These are phyloP conservation scores for Apostasia shenzhenica DNA, from an alignment of 106 monocot genomes.

Conservation along the genomic window DNA sequence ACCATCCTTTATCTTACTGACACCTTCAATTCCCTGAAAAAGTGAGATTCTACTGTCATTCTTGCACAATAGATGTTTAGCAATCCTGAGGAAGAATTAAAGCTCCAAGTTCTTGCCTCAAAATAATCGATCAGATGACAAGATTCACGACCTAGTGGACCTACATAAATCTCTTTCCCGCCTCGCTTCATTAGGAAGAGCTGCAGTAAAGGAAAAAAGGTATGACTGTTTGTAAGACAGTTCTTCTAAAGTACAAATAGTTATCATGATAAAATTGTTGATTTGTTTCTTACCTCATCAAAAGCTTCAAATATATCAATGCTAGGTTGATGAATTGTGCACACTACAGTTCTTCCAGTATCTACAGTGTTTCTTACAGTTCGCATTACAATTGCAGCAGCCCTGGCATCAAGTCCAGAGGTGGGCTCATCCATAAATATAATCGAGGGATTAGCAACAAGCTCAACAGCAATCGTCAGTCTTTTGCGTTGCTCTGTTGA, in stretches of 20 bases:
- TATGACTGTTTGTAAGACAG: background rate
- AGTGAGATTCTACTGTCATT: background rate
- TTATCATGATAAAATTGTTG: background rate
- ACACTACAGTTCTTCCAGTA: too few relatives aligned
- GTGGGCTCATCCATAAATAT: too few relatives aligned
- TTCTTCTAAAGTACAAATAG: background rate
- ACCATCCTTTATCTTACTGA: conserved; percentile 17
- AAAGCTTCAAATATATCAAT: conserved; percentile 29
- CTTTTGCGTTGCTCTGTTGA: conserved; percentile 29
- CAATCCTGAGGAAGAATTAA: background rate
- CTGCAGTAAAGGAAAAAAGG: conserved; percentile 8
- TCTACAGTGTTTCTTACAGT: conserved; percentile 13
- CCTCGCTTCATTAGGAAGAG: conserved; percentile 24
- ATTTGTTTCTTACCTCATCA: conserved; percentile 17
- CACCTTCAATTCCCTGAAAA: conserved; percentile 16
- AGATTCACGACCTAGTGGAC: conserved; percentile 20
- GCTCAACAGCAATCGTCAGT: conserved; percentile 27
- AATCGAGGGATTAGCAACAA: conserved; percentile 24
- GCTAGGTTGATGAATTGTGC: too few relatives aligned
- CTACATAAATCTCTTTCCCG: conserved; percentile 27
- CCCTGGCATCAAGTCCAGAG: background rate
- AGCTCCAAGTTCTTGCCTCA: conserved; percentile 13
- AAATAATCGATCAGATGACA: conserved; percentile 21
- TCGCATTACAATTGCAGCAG: conserved; percentile 32
- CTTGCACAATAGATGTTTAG: background rate